Conservation (phyloP, 495 filamentous ascomycete genomes). For the Hypomontagnella submonticulosa region DNA sequence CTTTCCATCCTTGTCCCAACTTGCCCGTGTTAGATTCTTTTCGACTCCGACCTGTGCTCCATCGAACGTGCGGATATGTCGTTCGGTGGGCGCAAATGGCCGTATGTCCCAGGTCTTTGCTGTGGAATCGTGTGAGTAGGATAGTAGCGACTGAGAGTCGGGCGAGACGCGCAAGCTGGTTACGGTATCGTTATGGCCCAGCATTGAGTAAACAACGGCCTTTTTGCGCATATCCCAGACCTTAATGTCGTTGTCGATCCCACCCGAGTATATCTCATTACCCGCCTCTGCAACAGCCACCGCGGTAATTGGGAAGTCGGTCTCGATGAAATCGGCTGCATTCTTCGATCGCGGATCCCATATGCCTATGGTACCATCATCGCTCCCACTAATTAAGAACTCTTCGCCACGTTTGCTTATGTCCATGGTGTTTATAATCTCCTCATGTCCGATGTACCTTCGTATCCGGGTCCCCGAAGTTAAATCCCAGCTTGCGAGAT, state of each 20-base stretch:
- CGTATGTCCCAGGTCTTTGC: conserved; percentile 96
- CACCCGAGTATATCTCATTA: conserved; percentile 93
- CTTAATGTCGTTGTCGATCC: conserved; percentile 97
- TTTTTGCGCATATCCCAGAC: conserved; percentile 97
- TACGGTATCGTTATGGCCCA: conserved; percentile 91
- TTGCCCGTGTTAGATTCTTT: conserved; percentile 90
- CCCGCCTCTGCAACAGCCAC: conserved; percentile 91
- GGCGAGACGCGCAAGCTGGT: conserved; percentile 91
- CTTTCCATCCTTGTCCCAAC: conserved; percentile 89
- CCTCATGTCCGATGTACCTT: conserved; percentile 91
- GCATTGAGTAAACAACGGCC: conserved; percentile 83
- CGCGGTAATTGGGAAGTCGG: conserved; percentile 91
- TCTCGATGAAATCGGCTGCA: conserved; percentile 86
- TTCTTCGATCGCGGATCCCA: conserved; percentile 97
- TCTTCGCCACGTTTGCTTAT: conserved; percentile 90
- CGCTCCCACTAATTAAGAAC: conserved; percentile 84
- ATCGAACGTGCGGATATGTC: conserved; percentile 85
- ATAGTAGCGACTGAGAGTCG: conserved; percentile 88
- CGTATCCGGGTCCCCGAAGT: conserved; percentile 89
- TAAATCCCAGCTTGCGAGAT: conserved; percentile 93
- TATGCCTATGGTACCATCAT: conserved; percentile 93
- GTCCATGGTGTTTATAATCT: conserved; percentile 90
- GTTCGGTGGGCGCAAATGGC: conserved; percentile 89
- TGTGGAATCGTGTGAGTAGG: conserved; percentile 92
- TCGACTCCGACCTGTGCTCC: conserved; percentile 88